Percentiles rank a stretch among this genome's conserved stretches.
Conservation (phyloP, 2,329 filamentous ascomycete species). For the Fusarium foetens region DNA sequence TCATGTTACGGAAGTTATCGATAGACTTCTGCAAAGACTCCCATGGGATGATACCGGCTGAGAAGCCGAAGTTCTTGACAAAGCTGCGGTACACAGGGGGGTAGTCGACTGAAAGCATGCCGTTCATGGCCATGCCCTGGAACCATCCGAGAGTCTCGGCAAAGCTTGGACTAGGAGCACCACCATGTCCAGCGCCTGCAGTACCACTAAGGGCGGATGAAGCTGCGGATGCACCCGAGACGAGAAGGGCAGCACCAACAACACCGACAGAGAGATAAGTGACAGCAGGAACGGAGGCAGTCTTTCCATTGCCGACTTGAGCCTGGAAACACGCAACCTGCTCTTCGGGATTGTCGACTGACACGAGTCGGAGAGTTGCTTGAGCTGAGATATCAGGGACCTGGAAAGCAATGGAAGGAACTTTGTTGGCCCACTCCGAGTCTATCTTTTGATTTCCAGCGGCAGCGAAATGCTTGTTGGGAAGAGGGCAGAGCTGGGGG, state of each 20-base stretch:
- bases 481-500: slow-evolving; percentile 84
- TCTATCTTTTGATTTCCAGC: slow-evolving; percentile 78
- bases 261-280: slow-evolving; percentile 86
- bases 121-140: slow-evolving; percentile 92
- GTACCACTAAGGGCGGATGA: slow-evolving; percentile 66
- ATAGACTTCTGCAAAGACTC: slow-evolving; percentile 81
- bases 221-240: slow-evolving; percentile 77
- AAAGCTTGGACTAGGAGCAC: slow-evolving; percentile 82
- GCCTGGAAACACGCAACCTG: slow-evolving; percentile 86
- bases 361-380: slow-evolving; percentile 80
- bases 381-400: slow-evolving; percentile 90
- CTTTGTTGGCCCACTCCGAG: slow-evolving; percentile 73
- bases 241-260: slow-evolving; percentile 81
- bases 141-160: slow-evolving; percentile 88
- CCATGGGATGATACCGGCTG: slow-evolving; percentile 86
- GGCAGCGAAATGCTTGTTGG: slow-evolving; percentile 78
- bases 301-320: slow-evolving; percentile 87
- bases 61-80: slow-evolving; percentile 93
- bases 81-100: slow-evolving; percentile 90
- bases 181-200: slow-evolving; percentile 65
- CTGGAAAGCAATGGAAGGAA: slow-evolving; percentile 89
- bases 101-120: slow-evolving; percentile 93
- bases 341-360: slow-evolving; percentile 62
- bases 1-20: slow-evolving; percentile 81
- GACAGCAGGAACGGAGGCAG: slow-evolving; percentile 77